A percentile compares a stretch with the other conserved stretches of the same genome.
Conservation (phyloP, 2,329 filamentous ascomycete species). For the Calonectria hongkongensis region DNA sequence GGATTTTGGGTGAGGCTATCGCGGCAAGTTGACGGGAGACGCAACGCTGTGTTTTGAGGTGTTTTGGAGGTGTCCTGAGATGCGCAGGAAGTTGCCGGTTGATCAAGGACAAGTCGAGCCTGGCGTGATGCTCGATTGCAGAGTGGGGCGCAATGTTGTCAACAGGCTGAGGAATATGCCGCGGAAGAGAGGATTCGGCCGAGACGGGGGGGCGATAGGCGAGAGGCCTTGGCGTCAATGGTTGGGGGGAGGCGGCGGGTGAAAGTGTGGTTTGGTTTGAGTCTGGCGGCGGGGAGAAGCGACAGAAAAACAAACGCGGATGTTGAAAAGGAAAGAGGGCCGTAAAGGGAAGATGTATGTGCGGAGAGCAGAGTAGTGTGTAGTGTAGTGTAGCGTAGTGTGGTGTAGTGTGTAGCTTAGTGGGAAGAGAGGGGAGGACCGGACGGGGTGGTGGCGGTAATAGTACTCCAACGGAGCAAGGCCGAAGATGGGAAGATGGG, state of each 20-base stretch:
- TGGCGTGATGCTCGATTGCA: constrained; percentile 20
- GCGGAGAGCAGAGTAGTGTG: constrained; percentile 19
- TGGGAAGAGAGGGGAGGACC: constrained; percentile 35
- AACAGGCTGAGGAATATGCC: constrained; percentile 19
- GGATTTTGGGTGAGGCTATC: not conserved
- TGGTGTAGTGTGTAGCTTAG: constrained; percentile 5
- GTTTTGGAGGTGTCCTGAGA: constrained; percentile 31
- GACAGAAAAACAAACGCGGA: not conserved
- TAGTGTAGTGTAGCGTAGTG: not conserved
- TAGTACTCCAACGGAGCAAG: constrained; percentile 29
- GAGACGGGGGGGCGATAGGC: constrained; percentile 19
- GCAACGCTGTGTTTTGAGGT: not conserved
- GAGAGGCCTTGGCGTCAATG: constrained; percentile 6
- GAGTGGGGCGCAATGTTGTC: constrained; percentile 4
- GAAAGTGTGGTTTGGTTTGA: not conserved
- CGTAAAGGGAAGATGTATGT: constrained; percentile 30
- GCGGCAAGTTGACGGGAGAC: not conserved
- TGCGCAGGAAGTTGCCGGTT: constrained; percentile 30
- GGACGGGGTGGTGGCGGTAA: constrained; percentile 38
- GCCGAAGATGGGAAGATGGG: constrained; percentile 33
- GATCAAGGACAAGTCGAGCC: constrained; percentile 8
- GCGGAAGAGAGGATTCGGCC: constrained; percentile 7
- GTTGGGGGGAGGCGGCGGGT: not conserved
- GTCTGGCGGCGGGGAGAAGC: not conserved
- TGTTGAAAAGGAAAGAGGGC: not conserved